Evolutionary conservation across 768 basidiomycete species (phyloP).

Genomic region (Amylocystis lapponica): DNA sequence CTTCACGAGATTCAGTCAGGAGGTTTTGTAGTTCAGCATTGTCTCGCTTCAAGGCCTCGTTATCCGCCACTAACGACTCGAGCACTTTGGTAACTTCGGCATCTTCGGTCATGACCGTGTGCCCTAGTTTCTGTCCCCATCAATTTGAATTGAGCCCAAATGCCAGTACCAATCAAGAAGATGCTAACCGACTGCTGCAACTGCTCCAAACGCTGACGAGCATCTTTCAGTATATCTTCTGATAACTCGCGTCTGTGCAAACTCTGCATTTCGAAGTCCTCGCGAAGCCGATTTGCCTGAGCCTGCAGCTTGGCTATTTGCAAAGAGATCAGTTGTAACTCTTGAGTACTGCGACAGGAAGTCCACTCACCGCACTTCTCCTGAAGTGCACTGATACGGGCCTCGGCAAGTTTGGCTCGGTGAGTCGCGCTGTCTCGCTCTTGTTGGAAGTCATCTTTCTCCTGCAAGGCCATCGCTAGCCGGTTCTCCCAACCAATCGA

Average conservation of each 20-base stretch:
- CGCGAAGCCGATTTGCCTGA: slow-evolving; percentile 60
- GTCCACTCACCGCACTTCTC: slow-evolving; percentile 55
- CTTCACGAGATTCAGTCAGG: slow-evolving; percentile 72
- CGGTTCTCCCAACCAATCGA: slow-evolving; percentile 67
- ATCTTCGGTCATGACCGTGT: slow-evolving; percentile 36
- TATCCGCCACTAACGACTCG: slow-evolving; percentile 82
- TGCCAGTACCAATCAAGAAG: not conserved
- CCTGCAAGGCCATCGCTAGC: slow-evolving; percentile 57
- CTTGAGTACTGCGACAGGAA: not conserved
- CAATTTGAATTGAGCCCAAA: not conserved
- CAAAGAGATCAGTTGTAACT: not conserved
- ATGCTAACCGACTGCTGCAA: slow-evolving; percentile 51
- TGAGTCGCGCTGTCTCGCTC: slow-evolving; percentile 71
- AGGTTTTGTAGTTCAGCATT: slow-evolving; percentile 74
- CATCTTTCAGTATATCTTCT: slow-evolving; percentile 61
- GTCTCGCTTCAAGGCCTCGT: slow-evolving; percentile 76
- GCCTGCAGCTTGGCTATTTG: slow-evolving; percentile 63
- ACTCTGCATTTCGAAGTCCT: slow-evolving; percentile 57
- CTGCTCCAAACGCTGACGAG: slow-evolving; percentile 55
- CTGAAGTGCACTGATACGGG: slow-evolving; percentile 54
- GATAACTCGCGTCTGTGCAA: slow-evolving; percentile 57
- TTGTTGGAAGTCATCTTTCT: slow-evolving; percentile 80
- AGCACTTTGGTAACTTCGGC: slow-evolving; percentile 63
- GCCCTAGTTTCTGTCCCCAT: slow-evolving; percentile 32
- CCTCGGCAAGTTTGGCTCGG: slow-evolving; percentile 63